phyloP scores from a whole-genome alignment of 176 grass and related monocot species.

The Musa troglodytarum region DNA sequence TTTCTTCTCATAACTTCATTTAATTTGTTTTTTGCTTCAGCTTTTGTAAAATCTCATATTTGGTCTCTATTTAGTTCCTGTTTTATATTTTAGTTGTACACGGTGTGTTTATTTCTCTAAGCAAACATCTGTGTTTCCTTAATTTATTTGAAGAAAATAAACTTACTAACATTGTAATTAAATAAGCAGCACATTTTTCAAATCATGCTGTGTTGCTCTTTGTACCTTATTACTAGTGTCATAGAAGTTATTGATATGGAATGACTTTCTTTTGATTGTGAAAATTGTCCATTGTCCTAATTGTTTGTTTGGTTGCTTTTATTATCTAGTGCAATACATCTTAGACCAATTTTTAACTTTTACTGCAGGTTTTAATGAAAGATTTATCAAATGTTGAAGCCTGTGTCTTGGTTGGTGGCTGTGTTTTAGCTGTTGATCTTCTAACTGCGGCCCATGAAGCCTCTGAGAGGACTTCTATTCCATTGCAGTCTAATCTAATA shows the following conservation, averaged over 20 bases:
- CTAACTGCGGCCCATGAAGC: conserved; percentile 75
- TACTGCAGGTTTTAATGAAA: conserved; percentile 77
- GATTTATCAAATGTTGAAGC: conserved; percentile 95
- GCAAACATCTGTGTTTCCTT: no score
- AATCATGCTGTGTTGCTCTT: neutral
- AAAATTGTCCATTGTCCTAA: neutral
- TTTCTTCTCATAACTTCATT: no score
- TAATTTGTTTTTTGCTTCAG: no score
- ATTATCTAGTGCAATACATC: neutral
- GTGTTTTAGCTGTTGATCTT: conserved; percentile 89
- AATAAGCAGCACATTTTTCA: no score
- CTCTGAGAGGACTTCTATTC: conserved; percentile 89
- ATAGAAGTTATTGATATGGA: neutral
- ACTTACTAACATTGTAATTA: no score
- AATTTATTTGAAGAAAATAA: no score
- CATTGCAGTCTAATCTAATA: conserved; percentile 94
- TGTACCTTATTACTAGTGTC: neutral
- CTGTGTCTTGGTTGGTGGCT: conserved; percentile 88
- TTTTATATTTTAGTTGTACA: no score
- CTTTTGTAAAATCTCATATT: no score
- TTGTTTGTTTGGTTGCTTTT: neutral
- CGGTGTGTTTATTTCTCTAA: no score
- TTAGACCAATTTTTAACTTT: conserved; percentile 11
- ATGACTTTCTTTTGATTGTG: neutral
- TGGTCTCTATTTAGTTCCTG: no score